phyloP scores from a whole-genome alignment of 2,329 filamentous ascomycete species.

The Hypocreales sp. region DNA sequence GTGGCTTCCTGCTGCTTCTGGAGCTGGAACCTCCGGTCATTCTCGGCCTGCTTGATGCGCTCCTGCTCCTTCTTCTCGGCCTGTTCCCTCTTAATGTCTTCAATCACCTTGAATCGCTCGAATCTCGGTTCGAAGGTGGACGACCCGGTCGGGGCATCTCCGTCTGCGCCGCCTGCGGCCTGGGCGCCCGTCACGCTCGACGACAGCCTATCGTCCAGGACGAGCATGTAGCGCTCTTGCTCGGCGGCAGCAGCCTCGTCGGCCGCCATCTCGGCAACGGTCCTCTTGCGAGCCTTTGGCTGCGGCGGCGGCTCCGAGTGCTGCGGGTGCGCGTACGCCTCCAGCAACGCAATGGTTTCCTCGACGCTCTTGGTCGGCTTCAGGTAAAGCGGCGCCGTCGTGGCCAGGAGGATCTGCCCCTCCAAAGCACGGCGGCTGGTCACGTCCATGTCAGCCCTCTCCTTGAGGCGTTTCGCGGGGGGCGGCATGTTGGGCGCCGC shows the following conservation, averaged over 20 bases:
- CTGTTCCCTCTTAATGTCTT: slow-evolving; percentile 65
- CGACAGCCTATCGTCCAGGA: slow-evolving; percentile 69
- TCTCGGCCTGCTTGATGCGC: slow-evolving; percentile 50
- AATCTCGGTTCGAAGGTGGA: slow-evolving; percentile 75
- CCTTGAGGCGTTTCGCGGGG: slow-evolving; percentile 53
- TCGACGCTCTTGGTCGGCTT: slow-evolving; percentile 56
- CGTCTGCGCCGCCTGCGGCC: slow-evolving; percentile 43
- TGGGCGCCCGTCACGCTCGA: slow-evolving; percentile 41
- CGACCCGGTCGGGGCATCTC: slow-evolving; percentile 55
- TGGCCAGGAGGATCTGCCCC: slow-evolving; percentile 57
- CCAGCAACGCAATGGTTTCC: slow-evolving; percentile 57
- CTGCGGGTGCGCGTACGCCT: slow-evolving; percentile 58
- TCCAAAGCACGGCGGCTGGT: slow-evolving; percentile 62
- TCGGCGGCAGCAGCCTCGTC: slow-evolving; percentile 86
- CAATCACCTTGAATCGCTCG: slow-evolving; percentile 81
- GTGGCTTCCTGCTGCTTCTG: slow-evolving; percentile 27
- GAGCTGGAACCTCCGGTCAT: slow-evolving; percentile 35
- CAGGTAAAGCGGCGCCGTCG: slow-evolving; percentile 59
- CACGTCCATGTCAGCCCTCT: slow-evolving; percentile 59
- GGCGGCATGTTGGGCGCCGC: slow-evolving; percentile 42
- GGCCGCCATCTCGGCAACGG: slow-evolving; percentile 83
- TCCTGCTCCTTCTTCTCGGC: slow-evolving; percentile 65
- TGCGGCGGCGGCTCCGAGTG: slow-evolving; percentile 63
- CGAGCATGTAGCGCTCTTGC: slow-evolving; percentile 83
- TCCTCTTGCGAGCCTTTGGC: slow-evolving; percentile 83